Conservation (phyloP, 2,329 filamentous ascomycete genomes). For the Fusarium bulbicola region DNA sequence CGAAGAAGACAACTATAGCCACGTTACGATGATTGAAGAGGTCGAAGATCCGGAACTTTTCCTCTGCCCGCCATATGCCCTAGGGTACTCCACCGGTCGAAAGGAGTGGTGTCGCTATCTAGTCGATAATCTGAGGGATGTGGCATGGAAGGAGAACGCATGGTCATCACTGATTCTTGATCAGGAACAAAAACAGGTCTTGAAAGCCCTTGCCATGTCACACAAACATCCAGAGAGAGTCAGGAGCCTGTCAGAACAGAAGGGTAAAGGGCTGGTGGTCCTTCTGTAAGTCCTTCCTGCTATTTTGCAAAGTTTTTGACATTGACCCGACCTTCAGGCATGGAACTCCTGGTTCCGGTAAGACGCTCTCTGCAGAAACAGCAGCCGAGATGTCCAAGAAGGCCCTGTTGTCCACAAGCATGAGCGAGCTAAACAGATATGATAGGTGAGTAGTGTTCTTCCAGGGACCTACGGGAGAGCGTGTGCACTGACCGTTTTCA, state of each 20-base stretch:
- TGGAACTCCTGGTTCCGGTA: neutral
- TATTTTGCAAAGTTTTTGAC: accelerated
- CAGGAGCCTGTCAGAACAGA: neutral
- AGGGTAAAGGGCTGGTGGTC: neutral
- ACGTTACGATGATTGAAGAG: neutral
- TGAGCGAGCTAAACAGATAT: neutral
- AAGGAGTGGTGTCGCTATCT: neutral
- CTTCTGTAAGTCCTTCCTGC: neutral
- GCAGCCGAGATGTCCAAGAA: neutral
- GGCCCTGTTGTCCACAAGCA: neutral
- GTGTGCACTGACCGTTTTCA: accelerated
- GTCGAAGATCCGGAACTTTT: neutral
- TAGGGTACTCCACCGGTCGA: neutral
- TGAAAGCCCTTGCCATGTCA: neutral
- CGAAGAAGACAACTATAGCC: neutral
- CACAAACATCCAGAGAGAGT: neutral
- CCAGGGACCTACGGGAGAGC: accelerated
- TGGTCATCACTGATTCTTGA: neutral
- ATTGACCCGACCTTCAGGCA: neutral
- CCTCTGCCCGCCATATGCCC: neutral
- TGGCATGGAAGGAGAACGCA: neutral
- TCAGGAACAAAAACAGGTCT: neutral
- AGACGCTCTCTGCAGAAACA: neutral
- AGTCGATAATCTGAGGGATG: neutral
- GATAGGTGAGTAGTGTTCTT: neutral